Conservation (phyloP, 1,284 basidiomycete genomes). For the Erythrobasidium hasegawianum region DNA sequence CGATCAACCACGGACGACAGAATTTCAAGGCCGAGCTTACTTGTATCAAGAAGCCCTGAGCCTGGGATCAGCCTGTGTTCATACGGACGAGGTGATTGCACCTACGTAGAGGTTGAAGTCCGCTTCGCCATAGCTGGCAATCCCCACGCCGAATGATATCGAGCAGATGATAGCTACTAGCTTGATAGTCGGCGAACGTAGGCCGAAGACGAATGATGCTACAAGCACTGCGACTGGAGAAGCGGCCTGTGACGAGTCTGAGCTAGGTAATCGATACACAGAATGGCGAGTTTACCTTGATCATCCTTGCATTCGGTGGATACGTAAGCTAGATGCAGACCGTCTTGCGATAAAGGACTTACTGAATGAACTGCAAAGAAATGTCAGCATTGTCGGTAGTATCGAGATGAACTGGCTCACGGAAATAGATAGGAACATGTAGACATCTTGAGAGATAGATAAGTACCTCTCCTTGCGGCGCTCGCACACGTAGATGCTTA, state of each 20-base stretch:
- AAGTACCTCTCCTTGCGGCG: too few species aligned
- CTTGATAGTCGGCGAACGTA: constrained; percentile 33
- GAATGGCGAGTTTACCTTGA: neutral
- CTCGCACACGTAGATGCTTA: constrained; percentile 24
- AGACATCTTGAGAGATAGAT: constrained; percentile 24
- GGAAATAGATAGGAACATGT: constrained; percentile 3
- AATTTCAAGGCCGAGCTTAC: neutral
- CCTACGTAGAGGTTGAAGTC: constrained; percentile 26
- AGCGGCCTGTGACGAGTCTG: constrained; percentile 25
- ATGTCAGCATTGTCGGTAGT: neutral
- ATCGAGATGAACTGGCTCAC: neutral
- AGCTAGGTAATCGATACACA: constrained; percentile 19
- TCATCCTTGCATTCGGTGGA: too few species aligned
- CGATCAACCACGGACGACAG: too few species aligned
- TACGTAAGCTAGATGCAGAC: too few species aligned
- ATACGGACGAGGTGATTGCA: neutral
- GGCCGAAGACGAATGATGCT: constrained; percentile 39
- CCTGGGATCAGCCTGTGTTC: neutral
- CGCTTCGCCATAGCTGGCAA: constrained; percentile 40
- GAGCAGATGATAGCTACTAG: constrained; percentile 45
- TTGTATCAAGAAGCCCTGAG: constrained; percentile 37
- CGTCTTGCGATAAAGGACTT: neutral
- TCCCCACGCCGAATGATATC: constrained; percentile 50
- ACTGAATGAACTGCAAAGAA: neutral
- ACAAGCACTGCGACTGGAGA: constrained; percentile 41